Evolutionary conservation across 768 basidiomycete species (phyloP).

Genomic region (Suillus ampliporus): DNA sequence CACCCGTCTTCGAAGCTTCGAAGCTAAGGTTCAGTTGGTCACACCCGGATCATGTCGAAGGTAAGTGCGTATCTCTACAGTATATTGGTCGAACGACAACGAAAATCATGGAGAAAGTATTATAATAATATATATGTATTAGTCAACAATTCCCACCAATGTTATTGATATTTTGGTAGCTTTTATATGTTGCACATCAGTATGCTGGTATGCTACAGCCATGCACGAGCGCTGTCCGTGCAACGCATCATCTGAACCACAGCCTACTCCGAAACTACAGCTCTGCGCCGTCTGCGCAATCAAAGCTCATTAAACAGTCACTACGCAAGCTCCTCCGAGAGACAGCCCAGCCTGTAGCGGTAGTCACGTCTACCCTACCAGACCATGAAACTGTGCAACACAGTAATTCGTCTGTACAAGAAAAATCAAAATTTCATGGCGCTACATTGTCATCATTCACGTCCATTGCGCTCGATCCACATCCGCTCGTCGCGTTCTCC

Average conservation of each 20-base stretch:
- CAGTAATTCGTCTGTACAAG: conserved; percentile 7
- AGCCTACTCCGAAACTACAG: background rate
- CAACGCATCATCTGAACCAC: background rate
- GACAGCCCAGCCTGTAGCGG: conserved; percentile 84
- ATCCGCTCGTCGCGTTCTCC: conserved; percentile 88
- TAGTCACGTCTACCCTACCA: conserved; percentile 76
- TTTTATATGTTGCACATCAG: no score
- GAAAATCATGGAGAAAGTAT: no score
- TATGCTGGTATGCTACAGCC: conserved; percentile 1
- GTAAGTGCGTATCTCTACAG: no score
- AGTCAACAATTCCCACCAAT: conserved; percentile 3
- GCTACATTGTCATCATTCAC: conserved; percentile 95
- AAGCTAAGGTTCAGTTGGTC: no score
- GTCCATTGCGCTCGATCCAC: conserved; percentile 88
- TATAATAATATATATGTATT: no score
- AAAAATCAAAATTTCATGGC: conserved; percentile 63
- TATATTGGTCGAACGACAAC: no score
- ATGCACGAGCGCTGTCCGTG: background rate
- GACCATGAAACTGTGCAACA: conserved; percentile 2
- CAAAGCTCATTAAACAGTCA: background rate
- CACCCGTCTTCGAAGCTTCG: no score
- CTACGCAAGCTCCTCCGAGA: conserved; percentile 71
- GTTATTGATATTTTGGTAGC: no score
- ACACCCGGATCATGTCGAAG: no score
- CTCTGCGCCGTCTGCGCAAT: background rate